phyloP scores from a whole-genome alignment of 345 rosid genomes.

The Eucalyptus marginata region DNA sequence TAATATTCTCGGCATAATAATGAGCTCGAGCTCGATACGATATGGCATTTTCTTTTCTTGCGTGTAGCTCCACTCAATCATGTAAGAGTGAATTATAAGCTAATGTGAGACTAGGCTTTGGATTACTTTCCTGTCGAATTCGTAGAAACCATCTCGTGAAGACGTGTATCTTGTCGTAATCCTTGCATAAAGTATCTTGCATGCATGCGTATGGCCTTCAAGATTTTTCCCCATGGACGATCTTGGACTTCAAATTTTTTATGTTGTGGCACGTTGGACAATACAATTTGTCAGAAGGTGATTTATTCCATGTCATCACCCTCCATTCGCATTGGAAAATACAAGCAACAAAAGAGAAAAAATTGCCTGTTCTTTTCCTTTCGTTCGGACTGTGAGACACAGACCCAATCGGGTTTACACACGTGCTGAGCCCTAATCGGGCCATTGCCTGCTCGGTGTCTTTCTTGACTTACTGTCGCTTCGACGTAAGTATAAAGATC shows the following conservation, averaged over 20 bases:
- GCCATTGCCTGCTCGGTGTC: background rate
- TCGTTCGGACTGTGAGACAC: background rate
- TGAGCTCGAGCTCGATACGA: background rate
- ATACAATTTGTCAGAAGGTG: background rate
- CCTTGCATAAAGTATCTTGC: background rate
- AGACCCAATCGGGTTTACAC: background rate
- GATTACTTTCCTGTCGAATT: background rate
- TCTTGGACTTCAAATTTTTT: too few species aligned
- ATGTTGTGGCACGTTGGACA: background rate
- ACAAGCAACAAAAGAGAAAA: background rate
- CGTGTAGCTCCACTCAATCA: background rate
- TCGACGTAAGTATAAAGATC: background rate
- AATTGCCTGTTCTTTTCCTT: background rate
- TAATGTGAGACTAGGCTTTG: background rate
- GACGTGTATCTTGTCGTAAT: background rate
- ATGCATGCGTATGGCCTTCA: background rate
- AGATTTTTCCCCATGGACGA: background rate
- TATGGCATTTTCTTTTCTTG: background rate
- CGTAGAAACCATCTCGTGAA: background rate
- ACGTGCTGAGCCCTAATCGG: background rate
- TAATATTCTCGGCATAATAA: background rate
- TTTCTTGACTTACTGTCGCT: background rate
- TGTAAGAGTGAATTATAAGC: background rate
- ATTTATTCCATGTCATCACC: background rate
- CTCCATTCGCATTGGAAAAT: fast-evolving